phyloP scores from a whole-genome alignment of 441 rosid species.

The Eruca vesicaria region DNA sequence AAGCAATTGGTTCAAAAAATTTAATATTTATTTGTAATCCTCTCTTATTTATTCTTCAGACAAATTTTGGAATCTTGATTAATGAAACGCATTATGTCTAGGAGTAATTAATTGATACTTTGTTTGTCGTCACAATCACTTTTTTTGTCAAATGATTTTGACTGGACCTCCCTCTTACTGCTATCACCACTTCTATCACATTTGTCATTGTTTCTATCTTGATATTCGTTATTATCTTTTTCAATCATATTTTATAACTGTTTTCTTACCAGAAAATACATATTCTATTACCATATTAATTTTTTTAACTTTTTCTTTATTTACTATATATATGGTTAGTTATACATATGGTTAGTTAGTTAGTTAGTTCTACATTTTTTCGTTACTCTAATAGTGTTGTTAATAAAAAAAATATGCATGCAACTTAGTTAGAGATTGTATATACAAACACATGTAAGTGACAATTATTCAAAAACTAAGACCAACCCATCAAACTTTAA shows the following conservation, averaged over 20 bases:
- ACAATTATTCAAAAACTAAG: not conserved
- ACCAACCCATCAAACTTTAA: slow-evolving; percentile 7
- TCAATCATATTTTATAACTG: not conserved
- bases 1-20: slow-evolving; percentile 7
- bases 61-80: not conserved
- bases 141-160: slow-evolving; percentile 6
- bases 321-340: not conserved
- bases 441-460: not conserved
- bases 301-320: not conserved
- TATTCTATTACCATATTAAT: not conserved
- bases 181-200: not conserved
- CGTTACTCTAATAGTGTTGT: slow-evolving; percentile 14
- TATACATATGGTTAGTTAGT: too few species aligned
- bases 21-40: slow-evolving; percentile 10
- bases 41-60: slow-evolving; percentile 8
- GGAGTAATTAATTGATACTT: not conserved
- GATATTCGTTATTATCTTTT: slow-evolving; percentile 19
- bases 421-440: not conserved
- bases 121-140: not conserved
- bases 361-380: slow-evolving; percentile 13
- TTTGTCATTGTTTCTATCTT: not conserved
- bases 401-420: slow-evolving; percentile 15
- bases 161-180: not conserved
- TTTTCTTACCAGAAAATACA: not conserved
- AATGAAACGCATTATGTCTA: slow-evolving; percentile 1